A percentile compares a stretch with the other conserved stretches of the same genome.
Evolutionary conservation across 306 rosid genomes (phyloP).

Genomic region (Ochetophila trinervis): DNA sequence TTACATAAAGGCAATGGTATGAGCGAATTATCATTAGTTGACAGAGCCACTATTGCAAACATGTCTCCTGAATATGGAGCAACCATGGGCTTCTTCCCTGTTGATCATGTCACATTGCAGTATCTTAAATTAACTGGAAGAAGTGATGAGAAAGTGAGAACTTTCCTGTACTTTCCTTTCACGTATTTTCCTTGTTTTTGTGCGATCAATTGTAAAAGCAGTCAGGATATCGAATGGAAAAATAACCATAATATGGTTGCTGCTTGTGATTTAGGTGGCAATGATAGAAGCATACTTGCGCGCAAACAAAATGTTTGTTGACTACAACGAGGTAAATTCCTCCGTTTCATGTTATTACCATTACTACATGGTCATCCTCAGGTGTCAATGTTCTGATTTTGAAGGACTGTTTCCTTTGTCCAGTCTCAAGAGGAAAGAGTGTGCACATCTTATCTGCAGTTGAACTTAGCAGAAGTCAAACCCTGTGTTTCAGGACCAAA

Average conservation of each 20-base stretch:
- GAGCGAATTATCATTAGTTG: slow-evolving; percentile 82
- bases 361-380: neutral
- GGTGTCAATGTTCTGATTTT: slow-evolving; percentile 18
- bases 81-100: slow-evolving; percentile 98
- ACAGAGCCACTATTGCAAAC: slow-evolving; percentile 96
- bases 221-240: too few species aligned
- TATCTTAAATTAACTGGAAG: slow-evolving; percentile 90
- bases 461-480: slow-evolving; percentile 74
- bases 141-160: slow-evolving; percentile 72
- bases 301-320: slow-evolving; percentile 88
- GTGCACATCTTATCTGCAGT: slow-evolving; percentile 75
- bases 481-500: slow-evolving; percentile 97
- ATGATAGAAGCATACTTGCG: slow-evolving; percentile 80
- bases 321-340: slow-evolving; percentile 66
- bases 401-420: slow-evolving; percentile 26
- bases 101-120: slow-evolving; percentile 87
- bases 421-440: slow-evolving; percentile 81
- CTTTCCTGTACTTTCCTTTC: too few species aligned
- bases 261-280: slow-evolving; percentile 50
- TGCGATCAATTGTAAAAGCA: too few species aligned
- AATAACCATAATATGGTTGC: too few species aligned
- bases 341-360: neutral
- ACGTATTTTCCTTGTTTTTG: too few species aligned
- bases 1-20: slow-evolving; percentile 74
- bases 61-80: slow-evolving; percentile 98